Percentiles rank a stretch among this genome's conserved stretches.
phyloP scores from a whole-genome alignment of 192 early-diverging fungal genomes.

The Coemansia sp. region DNA sequence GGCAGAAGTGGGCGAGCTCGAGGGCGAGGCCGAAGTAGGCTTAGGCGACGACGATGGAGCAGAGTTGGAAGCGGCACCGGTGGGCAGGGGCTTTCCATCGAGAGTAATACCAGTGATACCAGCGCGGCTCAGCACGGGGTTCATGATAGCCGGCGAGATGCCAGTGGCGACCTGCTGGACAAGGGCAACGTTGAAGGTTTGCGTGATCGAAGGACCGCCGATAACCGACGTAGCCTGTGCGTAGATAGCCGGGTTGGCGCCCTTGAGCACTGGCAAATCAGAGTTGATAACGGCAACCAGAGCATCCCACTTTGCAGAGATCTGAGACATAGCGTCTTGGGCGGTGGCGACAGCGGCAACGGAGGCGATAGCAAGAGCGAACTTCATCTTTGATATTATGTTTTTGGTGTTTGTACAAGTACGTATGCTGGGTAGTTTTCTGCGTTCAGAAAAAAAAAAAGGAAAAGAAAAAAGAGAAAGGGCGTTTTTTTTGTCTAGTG shows the following conservation, averaged over 20 bases:
- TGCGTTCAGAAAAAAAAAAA: neutral
- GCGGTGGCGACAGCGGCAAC: conserved; percentile 20
- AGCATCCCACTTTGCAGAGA: conserved; percentile 38
- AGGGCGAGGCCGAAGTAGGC: conserved; percentile 6
- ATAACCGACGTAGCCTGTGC: conserved; percentile 41
- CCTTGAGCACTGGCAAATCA: conserved; percentile 39
- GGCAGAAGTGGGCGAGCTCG: neutral
- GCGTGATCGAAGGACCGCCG: conserved; percentile 40
- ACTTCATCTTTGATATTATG: conserved; percentile 34
- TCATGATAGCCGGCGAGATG: conserved; percentile 47
- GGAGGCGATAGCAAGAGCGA: conserved; percentile 30
- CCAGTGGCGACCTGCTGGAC: conserved; percentile 52
- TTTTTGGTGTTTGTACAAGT: conserved; percentile 13
- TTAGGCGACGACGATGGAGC: neutral
- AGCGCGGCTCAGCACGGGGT: conserved; percentile 43
- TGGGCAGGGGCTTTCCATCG: conserved; percentile 41
- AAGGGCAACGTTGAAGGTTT: conserved; percentile 28
- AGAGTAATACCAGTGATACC: conserved; percentile 43
- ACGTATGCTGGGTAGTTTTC: conserved; percentile 5
- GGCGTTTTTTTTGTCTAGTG: conserved; percentile 2
- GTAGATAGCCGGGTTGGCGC: conserved; percentile 40
- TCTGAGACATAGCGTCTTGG: conserved; percentile 35
- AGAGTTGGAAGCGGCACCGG: neutral
- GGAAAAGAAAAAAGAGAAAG: neutral
- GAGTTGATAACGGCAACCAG: conserved; percentile 41